These are phyloP conservation scores for Termitomyces sp. DNA, from an alignment of 768 basidiomycete genomes.

Conservation along the genomic window DNA sequence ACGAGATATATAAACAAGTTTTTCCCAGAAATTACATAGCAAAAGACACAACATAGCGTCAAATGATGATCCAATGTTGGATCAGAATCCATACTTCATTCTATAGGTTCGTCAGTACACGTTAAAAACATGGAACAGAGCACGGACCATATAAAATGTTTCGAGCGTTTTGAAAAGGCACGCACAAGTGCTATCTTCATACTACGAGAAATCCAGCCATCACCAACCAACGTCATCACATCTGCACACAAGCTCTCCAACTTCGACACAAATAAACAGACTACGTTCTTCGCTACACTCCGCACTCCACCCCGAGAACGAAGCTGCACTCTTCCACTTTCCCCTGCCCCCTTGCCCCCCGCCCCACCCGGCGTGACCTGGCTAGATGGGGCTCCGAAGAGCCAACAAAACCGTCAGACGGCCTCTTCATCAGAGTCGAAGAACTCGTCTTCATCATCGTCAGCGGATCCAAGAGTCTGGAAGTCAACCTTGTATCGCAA, in stretches of 20 bases:
- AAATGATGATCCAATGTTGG: conserved; percentile 1
- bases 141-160: conserved; percentile 1
- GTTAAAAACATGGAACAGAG: neutral
- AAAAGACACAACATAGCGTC: neutral
- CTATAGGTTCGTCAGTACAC: neutral
- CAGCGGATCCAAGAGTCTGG: conserved; percentile 63
- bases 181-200: conserved; percentile 3
- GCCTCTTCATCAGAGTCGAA: conserved; percentile 68
- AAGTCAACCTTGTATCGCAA: conserved; percentile 98
- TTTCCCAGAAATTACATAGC: conserved; percentile 4
- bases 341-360: conserved; percentile 29
- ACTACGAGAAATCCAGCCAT: conserved; percentile 5
- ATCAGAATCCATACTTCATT: neutral
- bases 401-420: conserved; percentile 85
- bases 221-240: neutral
- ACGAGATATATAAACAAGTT: neutral
- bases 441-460: conserved; percentile 88
- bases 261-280: neutral
- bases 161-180: conserved; percentile 4
- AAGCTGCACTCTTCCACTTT: neutral
- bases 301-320: neutral
- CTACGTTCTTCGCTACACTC: neutral
- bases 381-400: conserved; percentile 72
- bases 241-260: conserved; percentile 1
- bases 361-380: conserved; percentile 67